Evolutionary conservation across 495 filamentous ascomycete genomes (phyloP), one percentile per base, ranked within the genome.

Genomic region (Aspergillus funiculosus): DNA sequence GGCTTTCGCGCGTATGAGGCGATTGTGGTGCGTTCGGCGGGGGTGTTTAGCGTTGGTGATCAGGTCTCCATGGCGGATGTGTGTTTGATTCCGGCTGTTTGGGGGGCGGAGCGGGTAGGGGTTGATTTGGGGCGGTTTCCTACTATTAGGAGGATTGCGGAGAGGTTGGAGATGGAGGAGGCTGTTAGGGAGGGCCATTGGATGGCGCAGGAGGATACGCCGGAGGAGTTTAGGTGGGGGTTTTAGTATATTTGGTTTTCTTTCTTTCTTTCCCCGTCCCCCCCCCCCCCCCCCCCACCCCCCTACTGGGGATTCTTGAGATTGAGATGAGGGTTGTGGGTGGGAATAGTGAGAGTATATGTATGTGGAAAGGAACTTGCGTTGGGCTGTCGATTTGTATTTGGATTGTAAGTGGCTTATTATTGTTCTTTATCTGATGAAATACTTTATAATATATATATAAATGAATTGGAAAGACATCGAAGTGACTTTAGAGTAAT

Each of bases 41-140:
- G 74, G 15, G 45, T 34, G 34, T 78, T 71, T 46, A 73, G 68
- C 31, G 68, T 77, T 21, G 75, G 74, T 0, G 74, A 79, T 61
- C 32, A 51, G 34, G 59, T 78, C 7, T 72, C 67, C 0, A 37
- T 76, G 40, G 76, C 76, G 31, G 76, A 79, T 67, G 60, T 77
- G n/a, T 68, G 64, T 40, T 54, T 79, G 35, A 54, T 73, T 32
- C 75, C 73, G 20, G 73, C 73, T 21, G 69, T 69, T 15, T 76
- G 71, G 68, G 68, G 66, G 1, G 74, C 75, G 11, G 53, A 74
- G 61, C 49, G 72, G 29, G 68, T 61, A 7, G 72, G 69, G 6
- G 67, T 79, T 14, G 66, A 77, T 57, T 28, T 77, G 44, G 43
- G 32, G 11, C 40, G 14, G 27, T 73, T 65, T 34, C 69, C 69